phyloP scores from a whole-genome alignment of 1,284 basidiomycete species.

The Neotropicomus parvogracilis region DNA sequence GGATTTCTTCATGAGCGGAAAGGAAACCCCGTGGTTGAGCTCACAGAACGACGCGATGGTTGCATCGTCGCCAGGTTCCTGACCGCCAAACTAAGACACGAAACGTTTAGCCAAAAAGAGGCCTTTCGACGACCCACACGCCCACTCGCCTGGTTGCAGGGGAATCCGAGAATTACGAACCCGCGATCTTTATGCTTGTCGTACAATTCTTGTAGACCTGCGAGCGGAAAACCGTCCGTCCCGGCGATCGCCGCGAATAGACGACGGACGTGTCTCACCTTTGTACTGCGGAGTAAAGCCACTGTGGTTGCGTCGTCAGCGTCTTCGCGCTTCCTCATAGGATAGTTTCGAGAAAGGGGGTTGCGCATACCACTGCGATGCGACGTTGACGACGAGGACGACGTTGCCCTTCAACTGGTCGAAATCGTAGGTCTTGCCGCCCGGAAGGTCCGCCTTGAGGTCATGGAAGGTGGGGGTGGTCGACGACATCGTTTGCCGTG shows the following conservation, averaged over 20 bases:
- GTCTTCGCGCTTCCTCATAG: neutral
- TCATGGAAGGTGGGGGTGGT: constrained; percentile 49
- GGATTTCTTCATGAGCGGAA: constrained; percentile 86
- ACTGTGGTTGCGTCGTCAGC: constrained; percentile 36
- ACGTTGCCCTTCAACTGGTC: constrained; percentile 70
- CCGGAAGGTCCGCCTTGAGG: constrained; percentile 59
- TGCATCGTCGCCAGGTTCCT: constrained; percentile 73
- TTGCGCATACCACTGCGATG: constrained; percentile 61
- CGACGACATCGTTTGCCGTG: constrained; percentile 24
- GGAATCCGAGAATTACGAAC: constrained; percentile 83
- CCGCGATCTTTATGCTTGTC: constrained; percentile 79
- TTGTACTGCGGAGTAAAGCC: constrained; percentile 90
- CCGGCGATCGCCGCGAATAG: neutral
- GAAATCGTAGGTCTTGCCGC: constrained; percentile 55
- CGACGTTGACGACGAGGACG: constrained; percentile 71
- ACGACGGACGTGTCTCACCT: constrained; percentile 36
- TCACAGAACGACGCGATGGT: constrained; percentile 67
- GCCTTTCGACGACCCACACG: neutral
- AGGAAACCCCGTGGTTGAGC: constrained; percentile 78
- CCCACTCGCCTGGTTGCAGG: constrained; percentile 80
- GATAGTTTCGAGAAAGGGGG: neutral
- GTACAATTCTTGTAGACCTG: constrained; percentile 77
- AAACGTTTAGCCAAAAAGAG: neutral
- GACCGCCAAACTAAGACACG: constrained; percentile 58
- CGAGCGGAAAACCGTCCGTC: neutral